A percentile compares a stretch with the other conserved stretches of the same genome.
Evolutionary conservation across 306 rosid species (phyloP).

Genomic region (Begonia fuchsioides): DNA sequence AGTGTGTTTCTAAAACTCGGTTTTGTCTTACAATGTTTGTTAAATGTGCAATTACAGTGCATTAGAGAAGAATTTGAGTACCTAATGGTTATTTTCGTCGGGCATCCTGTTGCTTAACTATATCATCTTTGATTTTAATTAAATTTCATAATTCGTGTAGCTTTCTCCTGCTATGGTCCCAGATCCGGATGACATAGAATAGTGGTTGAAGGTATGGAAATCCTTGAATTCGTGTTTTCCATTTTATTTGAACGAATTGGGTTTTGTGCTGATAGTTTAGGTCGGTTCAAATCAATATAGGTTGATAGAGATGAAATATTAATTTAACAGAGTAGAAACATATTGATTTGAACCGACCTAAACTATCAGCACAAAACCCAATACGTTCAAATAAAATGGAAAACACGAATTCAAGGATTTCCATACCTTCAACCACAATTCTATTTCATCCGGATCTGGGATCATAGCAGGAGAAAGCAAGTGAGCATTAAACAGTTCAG

Average conservation of each 20-base stretch:
- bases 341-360: constrained; percentile 5
- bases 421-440: constrained; percentile 81
- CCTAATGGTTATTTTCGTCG: constrained; percentile 1
- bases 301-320: constrained; percentile 84
- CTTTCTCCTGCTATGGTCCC: constrained; percentile 52
- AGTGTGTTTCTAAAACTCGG: no score
- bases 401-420: constrained; percentile 1
- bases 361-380: constrained; percentile 5
- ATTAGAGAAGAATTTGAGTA: not conserved
- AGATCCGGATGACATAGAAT: constrained; percentile 68
- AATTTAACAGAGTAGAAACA: no score
- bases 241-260: not conserved
- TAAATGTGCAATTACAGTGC: no score
- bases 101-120: constrained; percentile 1
- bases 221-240: not conserved
- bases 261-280: constrained; percentile 8
- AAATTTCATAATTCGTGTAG: constrained; percentile 27
- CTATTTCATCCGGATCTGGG: constrained; percentile 72
- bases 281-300: constrained; percentile 19
- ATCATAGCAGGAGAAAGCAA: constrained; percentile 56
- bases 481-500: no score
- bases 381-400: not conserved
- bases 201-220: constrained; percentile 75
- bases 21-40: no score
- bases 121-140: constrained; percentile 1